phyloP scores from a whole-genome alignment of 2,329 filamentous ascomycete species.

The Diplodia mutila region DNA sequence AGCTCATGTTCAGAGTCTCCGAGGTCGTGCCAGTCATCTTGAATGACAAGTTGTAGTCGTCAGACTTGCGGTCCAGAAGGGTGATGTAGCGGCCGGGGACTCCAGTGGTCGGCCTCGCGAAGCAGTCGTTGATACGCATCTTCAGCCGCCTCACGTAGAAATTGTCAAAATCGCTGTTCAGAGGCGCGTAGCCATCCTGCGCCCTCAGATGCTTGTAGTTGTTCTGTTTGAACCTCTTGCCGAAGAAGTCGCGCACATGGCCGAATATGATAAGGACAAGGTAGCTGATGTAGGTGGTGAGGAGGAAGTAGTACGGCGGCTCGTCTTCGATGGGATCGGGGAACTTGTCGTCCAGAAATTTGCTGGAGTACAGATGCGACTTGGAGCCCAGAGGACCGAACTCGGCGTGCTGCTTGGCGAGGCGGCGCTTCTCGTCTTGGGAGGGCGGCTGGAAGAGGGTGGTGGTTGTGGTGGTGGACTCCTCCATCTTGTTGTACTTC shows the following conservation, averaged over 20 bases:
- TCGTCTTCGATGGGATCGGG: constrained; percentile 88
- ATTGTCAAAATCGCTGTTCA: constrained; percentile 98
- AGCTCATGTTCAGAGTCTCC: constrained; percentile 97
- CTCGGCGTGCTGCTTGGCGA: constrained; percentile 81
- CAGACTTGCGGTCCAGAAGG: constrained; percentile 84
- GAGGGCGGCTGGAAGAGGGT: constrained; percentile 86
- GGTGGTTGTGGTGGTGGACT: constrained; percentile 48
- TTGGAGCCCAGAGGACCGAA: constrained; percentile 84
- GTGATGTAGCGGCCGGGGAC: constrained; percentile 95
- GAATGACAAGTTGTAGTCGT: constrained; percentile 91
- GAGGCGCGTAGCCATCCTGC: constrained; percentile 85
- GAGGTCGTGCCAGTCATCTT: constrained; percentile 86
- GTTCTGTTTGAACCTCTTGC: constrained; percentile 87
- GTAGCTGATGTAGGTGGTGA: constrained; percentile 98
- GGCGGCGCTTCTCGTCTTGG: constrained; percentile 75
- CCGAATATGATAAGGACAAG: constrained; percentile 93
- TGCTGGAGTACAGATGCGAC: constrained; percentile 85
- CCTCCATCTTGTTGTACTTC: constrained; percentile 66
- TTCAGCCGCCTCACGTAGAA: constrained; percentile 95
- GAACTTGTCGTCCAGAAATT: constrained; percentile 79
- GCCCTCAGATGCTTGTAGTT: constrained; percentile 84
- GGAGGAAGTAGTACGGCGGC: constrained; percentile 92
- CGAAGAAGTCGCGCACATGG: constrained; percentile 95
- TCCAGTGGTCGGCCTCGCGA: constrained; percentile 87
- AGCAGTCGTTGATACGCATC: constrained; percentile 94